Evolutionary conservation across 495 filamentous ascomycete genomes (phyloP), one percentile per base, ranked within the genome.

Genomic region (Podospora fimiseda): DNA sequence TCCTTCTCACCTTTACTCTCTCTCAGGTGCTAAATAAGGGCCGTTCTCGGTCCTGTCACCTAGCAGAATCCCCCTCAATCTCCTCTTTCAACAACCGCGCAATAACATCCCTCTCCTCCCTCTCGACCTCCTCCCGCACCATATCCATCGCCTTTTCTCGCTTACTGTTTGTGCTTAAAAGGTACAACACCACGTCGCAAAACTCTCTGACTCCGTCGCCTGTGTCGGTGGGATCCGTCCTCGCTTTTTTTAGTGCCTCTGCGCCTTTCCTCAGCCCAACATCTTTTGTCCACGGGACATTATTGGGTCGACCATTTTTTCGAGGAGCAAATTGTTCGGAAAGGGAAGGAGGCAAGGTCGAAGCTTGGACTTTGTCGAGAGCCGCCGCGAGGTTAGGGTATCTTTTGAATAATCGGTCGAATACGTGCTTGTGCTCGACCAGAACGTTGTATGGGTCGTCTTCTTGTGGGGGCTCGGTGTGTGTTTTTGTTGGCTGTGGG

Each of bases 371-470:
- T 2, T 76, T 67, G 33, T 65, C 62, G 14, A 87, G 70, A 48
- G 76, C 71, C 13, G 56, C 27, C 9, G 70, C 67, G 13, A 86
- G 75, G 45, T 65, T 53, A 6, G 83, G 81, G 59, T 80, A 79
- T 18, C 63, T 68, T 0, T 58, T 56, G 54, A 85, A 74, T 13
- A 86, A 73, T 4, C 65, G 60, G 39, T 74, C 68, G 22, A 86
- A 68, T 45, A 80, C 70, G 15, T 69, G 27, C 1, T 70, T 62
- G 59, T 68, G 56, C 16, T 71, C 65, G 13, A 75, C 60, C 16
- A 75, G 62, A 33, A 65, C 60, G 27, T 57, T 53, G 53, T 70
- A 72, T 5, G 71, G 71, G 33, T 67, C 57, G 23, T 48, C 44
- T 46, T 43, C 30, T 20, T 16, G 41, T 1, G 45, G 24, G 58